Evolutionary conservation across 208 protist species (phyloP).

Genomic region (Crithidia bombi): DNA sequence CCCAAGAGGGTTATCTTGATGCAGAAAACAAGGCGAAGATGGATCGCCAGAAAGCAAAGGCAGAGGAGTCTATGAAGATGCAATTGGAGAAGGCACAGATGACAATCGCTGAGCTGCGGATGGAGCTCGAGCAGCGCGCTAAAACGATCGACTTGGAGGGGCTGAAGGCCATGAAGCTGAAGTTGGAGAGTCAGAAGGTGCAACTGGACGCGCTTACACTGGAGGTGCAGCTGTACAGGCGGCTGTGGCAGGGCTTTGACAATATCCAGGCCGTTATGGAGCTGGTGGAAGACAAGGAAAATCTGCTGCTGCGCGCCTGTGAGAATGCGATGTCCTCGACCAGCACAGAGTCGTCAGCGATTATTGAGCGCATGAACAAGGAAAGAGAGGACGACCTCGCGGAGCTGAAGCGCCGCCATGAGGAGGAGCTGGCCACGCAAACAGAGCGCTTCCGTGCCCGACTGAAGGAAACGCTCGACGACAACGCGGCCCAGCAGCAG

Average conservation of each 20-base stretch:
- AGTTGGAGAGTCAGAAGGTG: slow-evolving; percentile 24
- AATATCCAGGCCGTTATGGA: slow-evolving; percentile 22
- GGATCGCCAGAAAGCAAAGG: slow-evolving; percentile 27
- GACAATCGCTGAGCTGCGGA: slow-evolving; percentile 40
- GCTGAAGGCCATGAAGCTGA: slow-evolving; percentile 38
- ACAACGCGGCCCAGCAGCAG: slow-evolving; percentile 42
- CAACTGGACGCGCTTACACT: slow-evolving; percentile 17
- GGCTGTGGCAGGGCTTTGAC: slow-evolving; percentile 13
- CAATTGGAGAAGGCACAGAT: slow-evolving; percentile 49
- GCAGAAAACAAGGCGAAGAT: slow-evolving; percentile 21
- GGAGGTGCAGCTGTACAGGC: slow-evolving; percentile 22
- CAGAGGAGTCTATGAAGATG: slow-evolving; percentile 35
- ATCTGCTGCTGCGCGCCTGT: slow-evolving; percentile 28
- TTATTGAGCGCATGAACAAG: slow-evolving; percentile 14
- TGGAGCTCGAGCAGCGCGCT: slow-evolving; percentile 45
- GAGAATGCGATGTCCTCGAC: slow-evolving; percentile 20
- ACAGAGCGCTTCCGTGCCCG: slow-evolving; percentile 31
- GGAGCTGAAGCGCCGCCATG: slow-evolving; percentile 31
- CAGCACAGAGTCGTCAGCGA: slow-evolving; percentile 33
- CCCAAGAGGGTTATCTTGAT: slow-evolving; percentile 33
- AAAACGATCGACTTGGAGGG: slow-evolving; percentile 28
- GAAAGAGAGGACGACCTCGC: slow-evolving; percentile 29
- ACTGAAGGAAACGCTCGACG: slow-evolving; percentile 37
- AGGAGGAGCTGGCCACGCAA: slow-evolving; percentile 43
- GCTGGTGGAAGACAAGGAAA: slow-evolving; percentile 30